phyloP scores from a whole-genome alignment of 805 yeast species.

The Saccharomycopsis sp. region DNA sequence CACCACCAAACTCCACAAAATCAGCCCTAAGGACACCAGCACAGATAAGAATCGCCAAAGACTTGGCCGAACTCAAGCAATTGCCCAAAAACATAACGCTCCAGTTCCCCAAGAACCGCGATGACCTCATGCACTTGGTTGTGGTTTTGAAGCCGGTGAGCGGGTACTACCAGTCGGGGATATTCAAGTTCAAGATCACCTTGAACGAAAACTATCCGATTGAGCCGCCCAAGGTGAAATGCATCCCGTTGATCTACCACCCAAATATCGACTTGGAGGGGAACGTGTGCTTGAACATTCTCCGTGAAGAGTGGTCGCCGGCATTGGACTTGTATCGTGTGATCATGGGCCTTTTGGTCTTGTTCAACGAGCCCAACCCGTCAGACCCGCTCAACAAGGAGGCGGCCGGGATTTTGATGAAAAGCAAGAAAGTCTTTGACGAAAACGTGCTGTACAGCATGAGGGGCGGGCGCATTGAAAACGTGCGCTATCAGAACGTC shows the following conservation, averaged over 20 bases:
- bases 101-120: conserved; percentile 41
- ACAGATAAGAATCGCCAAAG: conserved; percentile 69
- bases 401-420: conserved; percentile 61
- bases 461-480: conserved; percentile 63
- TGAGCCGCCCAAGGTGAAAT: conserved; percentile 81
- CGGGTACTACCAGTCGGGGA: conserved; percentile 66
- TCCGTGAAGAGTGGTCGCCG: conserved; percentile 96
- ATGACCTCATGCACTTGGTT: conserved; percentile 52
- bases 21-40: conserved; percentile 44
- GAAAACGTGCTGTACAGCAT: conserved; percentile 54
- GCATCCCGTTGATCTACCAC: conserved; percentile 71
- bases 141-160: conserved; percentile 57
- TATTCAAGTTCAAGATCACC: conserved; percentile 59
- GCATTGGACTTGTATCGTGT: conserved; percentile 77
- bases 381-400: conserved; percentile 87
- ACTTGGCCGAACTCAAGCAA: conserved; percentile 56
- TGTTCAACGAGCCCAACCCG: conserved; percentile 86
- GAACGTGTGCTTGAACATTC: conserved; percentile 82
- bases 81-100: conserved; percentile 50
- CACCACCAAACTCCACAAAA: conserved; percentile 4
- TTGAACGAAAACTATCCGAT: conserved; percentile 78
- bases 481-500: conserved; percentile 59
- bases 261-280: conserved; percentile 92
- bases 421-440: conserved; percentile 43
- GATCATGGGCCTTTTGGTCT: conserved; percentile 75